Conservation (phyloP, 805 yeast species). For the Zygosaccharomyces rouxii region DNA sequence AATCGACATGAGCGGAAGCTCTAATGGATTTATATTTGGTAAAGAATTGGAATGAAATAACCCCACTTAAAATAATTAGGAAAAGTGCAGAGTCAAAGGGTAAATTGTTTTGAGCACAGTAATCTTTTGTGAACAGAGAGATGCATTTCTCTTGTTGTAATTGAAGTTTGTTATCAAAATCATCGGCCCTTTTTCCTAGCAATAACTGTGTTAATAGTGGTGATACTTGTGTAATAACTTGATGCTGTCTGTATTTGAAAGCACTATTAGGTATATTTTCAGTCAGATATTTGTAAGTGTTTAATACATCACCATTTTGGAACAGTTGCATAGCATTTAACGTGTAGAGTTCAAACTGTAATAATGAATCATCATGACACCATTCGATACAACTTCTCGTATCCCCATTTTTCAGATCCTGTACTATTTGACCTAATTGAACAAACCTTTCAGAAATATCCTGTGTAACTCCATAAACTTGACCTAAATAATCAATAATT, state of each 20-base stretch:
- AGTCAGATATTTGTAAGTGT: conserved; percentile 45
- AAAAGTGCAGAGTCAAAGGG: conserved; percentile 52
- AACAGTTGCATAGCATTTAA: conserved; percentile 22
- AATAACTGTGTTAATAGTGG: conserved; percentile 40
- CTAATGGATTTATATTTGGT: conserved; percentile 43
- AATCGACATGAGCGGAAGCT: conserved; percentile 35
- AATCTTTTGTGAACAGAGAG: conserved; percentile 43
- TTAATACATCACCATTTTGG: conserved; percentile 17
- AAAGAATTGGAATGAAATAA: conserved; percentile 49
- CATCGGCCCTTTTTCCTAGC: conserved; percentile 17
- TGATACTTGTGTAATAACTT: conserved; percentile 39
- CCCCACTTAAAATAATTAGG: conserved; percentile 48
- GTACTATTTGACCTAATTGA: conserved; percentile 41
- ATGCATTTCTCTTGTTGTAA: conserved; percentile 24
- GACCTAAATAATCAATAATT: conserved; percentile 31
- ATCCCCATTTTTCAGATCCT: conserved; percentile 36
- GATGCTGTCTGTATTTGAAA: conserved; percentile 38
- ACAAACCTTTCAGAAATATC: conserved; percentile 37
- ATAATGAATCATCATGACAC: conserved; percentile 35
- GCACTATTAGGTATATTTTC: conserved; percentile 27
- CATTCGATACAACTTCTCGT: conserved; percentile 47
- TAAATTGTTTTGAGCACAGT: conserved; percentile 45
- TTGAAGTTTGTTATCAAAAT: conserved; percentile 23
- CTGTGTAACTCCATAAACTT: conserved; percentile 29
- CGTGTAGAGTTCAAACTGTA: conserved; percentile 26